A percentile compares a stretch with the other conserved stretches of the same genome.
These are phyloP conservation scores for Botrytis fragariae DNA, from an alignment of 2,329 filamentous ascomycete species.

Conservation along the genomic window DNA sequence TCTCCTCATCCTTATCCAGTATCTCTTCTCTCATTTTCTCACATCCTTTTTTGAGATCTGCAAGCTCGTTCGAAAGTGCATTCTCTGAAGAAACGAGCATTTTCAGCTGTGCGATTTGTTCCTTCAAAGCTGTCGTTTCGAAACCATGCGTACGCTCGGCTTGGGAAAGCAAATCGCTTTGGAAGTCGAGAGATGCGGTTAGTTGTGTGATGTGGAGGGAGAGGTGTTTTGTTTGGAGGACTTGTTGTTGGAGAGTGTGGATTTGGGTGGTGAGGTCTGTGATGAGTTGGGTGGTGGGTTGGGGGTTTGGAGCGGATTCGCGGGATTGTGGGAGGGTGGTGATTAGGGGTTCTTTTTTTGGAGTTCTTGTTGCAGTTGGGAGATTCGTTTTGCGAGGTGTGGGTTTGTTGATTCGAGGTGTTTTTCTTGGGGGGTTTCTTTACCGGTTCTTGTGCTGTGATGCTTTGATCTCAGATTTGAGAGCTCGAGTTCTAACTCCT, in stretches of 20 bases:
- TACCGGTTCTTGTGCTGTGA: fast-evolving
- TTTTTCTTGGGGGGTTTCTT: too few species aligned
- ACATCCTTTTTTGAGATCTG: fast-evolving
- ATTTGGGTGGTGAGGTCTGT: too few species aligned
- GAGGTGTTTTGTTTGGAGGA: not conserved
- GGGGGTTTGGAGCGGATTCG: not conserved
- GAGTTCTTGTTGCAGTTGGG: too few species aligned
- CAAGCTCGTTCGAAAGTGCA: fast-evolving
- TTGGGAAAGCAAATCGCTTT: not conserved
- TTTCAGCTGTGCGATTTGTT: not conserved
- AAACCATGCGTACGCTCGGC: fast-evolving
- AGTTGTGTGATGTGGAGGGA: not conserved
- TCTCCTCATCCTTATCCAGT: not conserved
- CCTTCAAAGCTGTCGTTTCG: fast-evolving
- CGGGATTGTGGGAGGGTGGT: not conserved
- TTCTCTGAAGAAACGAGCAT: not conserved
- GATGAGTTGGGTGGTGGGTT: not conserved
- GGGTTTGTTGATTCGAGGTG: not conserved
- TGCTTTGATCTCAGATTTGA: too few species aligned
- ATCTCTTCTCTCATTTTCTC: not conserved
- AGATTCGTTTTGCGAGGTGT: not conserved
- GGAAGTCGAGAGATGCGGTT: not conserved
- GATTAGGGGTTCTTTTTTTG: not conserved
- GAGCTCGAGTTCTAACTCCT: not conserved
- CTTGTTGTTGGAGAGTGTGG: not conserved